Evolutionary conservation across 2,329 filamentous ascomycete genomes (phyloP).

Genomic region (Xylaria sp.): DNA sequence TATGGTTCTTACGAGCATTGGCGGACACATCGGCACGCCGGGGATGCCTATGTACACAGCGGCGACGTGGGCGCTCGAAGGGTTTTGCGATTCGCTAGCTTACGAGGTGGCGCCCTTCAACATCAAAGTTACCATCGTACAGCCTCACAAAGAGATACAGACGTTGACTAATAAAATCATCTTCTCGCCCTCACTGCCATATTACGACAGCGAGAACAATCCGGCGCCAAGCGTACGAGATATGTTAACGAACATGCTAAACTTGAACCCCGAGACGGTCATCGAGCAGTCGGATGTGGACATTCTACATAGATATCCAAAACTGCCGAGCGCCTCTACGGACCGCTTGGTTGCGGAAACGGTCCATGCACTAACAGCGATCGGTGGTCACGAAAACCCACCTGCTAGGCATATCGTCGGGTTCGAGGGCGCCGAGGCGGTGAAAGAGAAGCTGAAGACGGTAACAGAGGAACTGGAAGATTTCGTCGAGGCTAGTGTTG

Average conservation of each 20-base stretch:
- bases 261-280: constrained; percentile 75
- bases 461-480: constrained; percentile 97
- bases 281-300: constrained; percentile 56
- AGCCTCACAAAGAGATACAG: constrained; percentile 93
- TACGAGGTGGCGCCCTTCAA: constrained; percentile 98
- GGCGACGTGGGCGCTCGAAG: constrained; percentile 93
- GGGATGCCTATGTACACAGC: constrained; percentile 92
- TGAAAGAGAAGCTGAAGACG: constrained; percentile 96
- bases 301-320: constrained; percentile 77
- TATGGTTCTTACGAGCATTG: constrained; percentile 88
- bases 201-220: constrained; percentile 73
- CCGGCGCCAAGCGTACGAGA: constrained; percentile 84
- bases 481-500: constrained; percentile 88
- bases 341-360: constrained; percentile 86
- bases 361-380: constrained; percentile 88
- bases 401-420: constrained; percentile 95
- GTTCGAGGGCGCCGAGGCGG: constrained; percentile 84
- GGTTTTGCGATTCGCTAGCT: constrained; percentile 93
- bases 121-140: constrained; percentile 93
- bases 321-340: constrained; percentile 73
- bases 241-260: constrained; percentile 82
- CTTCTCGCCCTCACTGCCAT: constrained; percentile 79
- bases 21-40: constrained; percentile 91
- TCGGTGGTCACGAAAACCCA: constrained; percentile 95
- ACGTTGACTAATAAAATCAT: constrained; percentile 88